These are phyloP conservation scores for Sambucus nigra DNA, from an alignment of 129 eudicot genomes.

Conservation along the genomic window DNA sequence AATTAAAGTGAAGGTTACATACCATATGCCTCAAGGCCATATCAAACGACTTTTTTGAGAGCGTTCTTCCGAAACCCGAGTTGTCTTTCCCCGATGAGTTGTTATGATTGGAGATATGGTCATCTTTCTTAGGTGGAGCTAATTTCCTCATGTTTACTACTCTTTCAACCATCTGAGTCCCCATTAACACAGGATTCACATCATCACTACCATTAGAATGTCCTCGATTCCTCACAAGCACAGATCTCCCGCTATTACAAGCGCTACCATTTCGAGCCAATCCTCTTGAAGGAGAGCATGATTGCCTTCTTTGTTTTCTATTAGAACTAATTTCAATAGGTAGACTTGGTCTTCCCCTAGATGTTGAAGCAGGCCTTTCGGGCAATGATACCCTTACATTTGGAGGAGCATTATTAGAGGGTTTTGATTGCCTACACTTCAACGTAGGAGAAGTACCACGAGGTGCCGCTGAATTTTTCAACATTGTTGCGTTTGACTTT, in stretches of 20 bases:
- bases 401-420: constrained; percentile 33
- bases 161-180: constrained; percentile 90
- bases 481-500: constrained; percentile 23
- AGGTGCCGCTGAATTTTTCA: constrained; percentile 22
- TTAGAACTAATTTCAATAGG: constrained; percentile 22
- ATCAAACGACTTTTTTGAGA: constrained; percentile 74
- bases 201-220: constrained; percentile 36
- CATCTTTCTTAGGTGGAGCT: constrained; percentile 76
- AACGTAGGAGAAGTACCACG: constrained; percentile 49
- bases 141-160: constrained; percentile 91
- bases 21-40: constrained; percentile 98
- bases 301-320: constrained; percentile 36
- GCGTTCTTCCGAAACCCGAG: constrained; percentile 80
- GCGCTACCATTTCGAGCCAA: constrained; percentile 28
- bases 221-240: constrained; percentile 37
- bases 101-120: constrained; percentile 20
- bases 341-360: constrained; percentile 42
- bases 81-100: constrained; percentile 45
- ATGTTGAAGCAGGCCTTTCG: constrained; percentile 51
- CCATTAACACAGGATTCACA: constrained; percentile 83
- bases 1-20: constrained; percentile 9
- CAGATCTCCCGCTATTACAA: constrained; percentile 23
- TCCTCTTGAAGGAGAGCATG: constrained; percentile 52
- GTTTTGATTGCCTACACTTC: constrained; percentile 42
- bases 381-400: constrained; percentile 28